A percentile compares a stretch with the other conserved stretches of the same genome.
phyloP scores from a whole-genome alignment of 1,284 basidiomycete genomes.

The Porogramme epimiltina region DNA sequence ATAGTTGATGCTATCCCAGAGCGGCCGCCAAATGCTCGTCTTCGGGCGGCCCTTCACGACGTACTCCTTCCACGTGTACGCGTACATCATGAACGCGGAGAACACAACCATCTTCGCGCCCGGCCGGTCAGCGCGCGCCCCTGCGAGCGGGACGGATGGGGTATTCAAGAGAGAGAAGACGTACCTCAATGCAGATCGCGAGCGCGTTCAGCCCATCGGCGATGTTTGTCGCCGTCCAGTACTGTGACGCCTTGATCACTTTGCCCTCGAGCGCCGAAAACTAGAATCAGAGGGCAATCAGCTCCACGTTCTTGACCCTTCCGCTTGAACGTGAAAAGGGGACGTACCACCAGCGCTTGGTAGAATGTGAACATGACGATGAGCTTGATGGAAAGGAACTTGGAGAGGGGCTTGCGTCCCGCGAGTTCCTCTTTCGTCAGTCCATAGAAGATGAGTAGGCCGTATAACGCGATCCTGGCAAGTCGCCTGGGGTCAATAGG shows the following conservation, averaged over 20 bases:
- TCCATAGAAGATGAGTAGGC: slow-evolving; percentile 79
- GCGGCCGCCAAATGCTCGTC: slow-evolving; percentile 61
- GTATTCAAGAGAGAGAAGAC: background rate
- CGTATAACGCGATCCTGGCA: slow-evolving; percentile 80
- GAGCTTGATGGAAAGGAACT: slow-evolving; percentile 83
- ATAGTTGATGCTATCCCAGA: slow-evolving; percentile 82
- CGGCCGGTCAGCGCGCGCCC: too few relatives aligned
- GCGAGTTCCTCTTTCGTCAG: slow-evolving; percentile 77
- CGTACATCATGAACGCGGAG: slow-evolving; percentile 77
- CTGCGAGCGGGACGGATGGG: too few relatives aligned
- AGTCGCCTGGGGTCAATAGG: too few relatives aligned
- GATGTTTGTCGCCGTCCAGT: slow-evolving; percentile 81
- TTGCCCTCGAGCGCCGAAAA: slow-evolving; percentile 58
- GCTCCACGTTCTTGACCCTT: background rate
- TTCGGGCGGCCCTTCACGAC: slow-evolving; percentile 33
- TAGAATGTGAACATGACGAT: slow-evolving; percentile 88
- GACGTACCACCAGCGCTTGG: slow-evolving; percentile 69
- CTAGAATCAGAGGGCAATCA: slow-evolving; percentile 34
- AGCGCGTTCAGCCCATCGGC: slow-evolving; percentile 83
- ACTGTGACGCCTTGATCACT: slow-evolving; percentile 70
- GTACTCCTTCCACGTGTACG: slow-evolving; percentile 77
- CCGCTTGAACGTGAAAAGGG: background rate
- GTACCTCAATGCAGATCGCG: slow-evolving; percentile 79
- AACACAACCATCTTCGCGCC: slow-evolving; percentile 75
- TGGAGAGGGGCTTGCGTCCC: slow-evolving; percentile 77